These are phyloP conservation scores for Verticillium longisporum DNA, from an alignment of 2,329 filamentous ascomycete species.

Conservation along the genomic window DNA sequence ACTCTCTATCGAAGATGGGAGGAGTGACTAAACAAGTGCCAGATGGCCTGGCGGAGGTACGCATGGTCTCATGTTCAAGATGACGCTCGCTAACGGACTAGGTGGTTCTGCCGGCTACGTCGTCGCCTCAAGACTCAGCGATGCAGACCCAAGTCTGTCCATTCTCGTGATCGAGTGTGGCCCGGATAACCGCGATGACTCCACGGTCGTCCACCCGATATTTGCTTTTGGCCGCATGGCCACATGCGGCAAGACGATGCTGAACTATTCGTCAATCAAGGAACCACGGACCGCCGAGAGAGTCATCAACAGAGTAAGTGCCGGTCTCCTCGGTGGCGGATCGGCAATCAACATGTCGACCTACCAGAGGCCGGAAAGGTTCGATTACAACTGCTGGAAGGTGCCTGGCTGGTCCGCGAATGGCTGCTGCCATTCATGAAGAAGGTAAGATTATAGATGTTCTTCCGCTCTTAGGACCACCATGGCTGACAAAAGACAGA, in stretches of 20 bases:
- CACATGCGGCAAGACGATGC: conserved; percentile 5
- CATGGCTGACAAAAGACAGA: conserved; percentile 15
- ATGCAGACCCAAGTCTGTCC: conserved; percentile 38
- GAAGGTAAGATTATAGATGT: conserved; percentile 14
- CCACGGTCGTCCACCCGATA: conserved; percentile 39
- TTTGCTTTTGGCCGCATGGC: conserved; percentile 16
- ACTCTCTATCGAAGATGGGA: neutral
- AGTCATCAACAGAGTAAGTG: conserved; percentile 12
- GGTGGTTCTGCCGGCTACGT: conserved; percentile 41
- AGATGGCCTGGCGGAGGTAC: conserved; percentile 10
- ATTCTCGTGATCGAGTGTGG: conserved; percentile 48
- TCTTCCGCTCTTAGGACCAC: neutral
- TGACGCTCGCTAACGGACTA: conserved; percentile 5
- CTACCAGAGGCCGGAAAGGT: conserved; percentile 20
- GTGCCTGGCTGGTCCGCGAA: conserved; percentile 23
- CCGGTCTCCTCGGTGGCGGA: conserved; percentile 20
- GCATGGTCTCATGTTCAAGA: neutral
- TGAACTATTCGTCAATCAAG: conserved; percentile 15
- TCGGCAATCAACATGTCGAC: conserved; percentile 24
- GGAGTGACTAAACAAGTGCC: conserved; percentile 3
- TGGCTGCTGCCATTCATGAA: conserved; percentile 22
- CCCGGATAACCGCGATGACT: conserved; percentile 41
- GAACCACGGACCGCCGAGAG: conserved; percentile 14
- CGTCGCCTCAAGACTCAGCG: conserved; percentile 40
- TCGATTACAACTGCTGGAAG: conserved; percentile 25